Base-by-base conservation (phyloP, 1,284 basidiomycete genomes). In the Ustilago crameri region DNA sequence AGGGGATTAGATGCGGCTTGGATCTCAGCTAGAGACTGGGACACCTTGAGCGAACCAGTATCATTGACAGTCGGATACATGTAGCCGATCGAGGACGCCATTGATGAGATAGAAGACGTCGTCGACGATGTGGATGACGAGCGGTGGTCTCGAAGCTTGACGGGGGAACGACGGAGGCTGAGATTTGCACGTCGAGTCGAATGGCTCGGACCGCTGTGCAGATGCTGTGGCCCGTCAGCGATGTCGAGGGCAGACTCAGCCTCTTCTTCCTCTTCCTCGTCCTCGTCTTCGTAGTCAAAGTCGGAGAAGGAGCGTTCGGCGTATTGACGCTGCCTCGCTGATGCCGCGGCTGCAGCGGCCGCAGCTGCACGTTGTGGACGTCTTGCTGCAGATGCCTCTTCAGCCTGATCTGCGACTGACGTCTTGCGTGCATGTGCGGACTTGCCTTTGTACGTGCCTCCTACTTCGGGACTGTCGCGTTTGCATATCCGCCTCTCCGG, bases 11-110 rank as follows among this genome's bases (percentile, higher is more conserved):
- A 59, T 12, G 32, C 34, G 7, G 61, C 59, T 15, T 58, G 54
- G n/a, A 68, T 54, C 54, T 68, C 65, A 22, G 46, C 53, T 26
- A 69, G 34, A 14, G 62, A 65, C 38, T 49, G 44, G 4, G 62
- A 49, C 15, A 71, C 62, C 30, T 71, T 71, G 46, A 48, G 48
- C 23, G 62, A 51, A 40, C 62, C 68, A 5, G 68, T 65, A 9
- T 59, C 62, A 0, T 46, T 46, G 0, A 61, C 20, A 3, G 68
- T 71, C 3, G 68, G 68, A 24, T 51, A 61, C 61, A 65, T 51
- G 53, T 71, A 65, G 17, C 68, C 68, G 18, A 61, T 12, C 15
- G 68, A 71, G 4, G 67, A 70, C 0, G 61, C 57, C 9, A 53
- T 20, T 1, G 60, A 64, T 3, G 61, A 44, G 15, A 44, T 30